A percentile compares a stretch with the other conserved stretches of the same genome.
Evolutionary conservation across 345 rosid species (phyloP).

Genomic region (Citrus unshiu): DNA sequence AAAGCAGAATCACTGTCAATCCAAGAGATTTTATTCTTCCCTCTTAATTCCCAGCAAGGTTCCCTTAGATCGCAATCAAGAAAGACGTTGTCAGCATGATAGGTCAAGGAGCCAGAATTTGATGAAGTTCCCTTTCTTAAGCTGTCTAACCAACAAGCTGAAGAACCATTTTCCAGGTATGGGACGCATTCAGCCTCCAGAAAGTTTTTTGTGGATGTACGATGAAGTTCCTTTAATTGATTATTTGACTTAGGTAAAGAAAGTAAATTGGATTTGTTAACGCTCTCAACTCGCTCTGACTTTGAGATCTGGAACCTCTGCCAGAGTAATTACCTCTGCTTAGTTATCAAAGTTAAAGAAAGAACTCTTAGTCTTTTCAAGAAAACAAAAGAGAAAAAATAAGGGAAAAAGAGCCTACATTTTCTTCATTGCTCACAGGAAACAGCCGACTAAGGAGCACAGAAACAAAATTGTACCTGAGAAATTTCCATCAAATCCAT

Average conservation of each 20-base stretch:
- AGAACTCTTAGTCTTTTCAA: not conserved
- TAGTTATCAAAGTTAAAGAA: slow-evolving; percentile 13
- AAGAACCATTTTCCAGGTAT: slow-evolving; percentile 23
- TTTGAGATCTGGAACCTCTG: slow-evolving; percentile 34
- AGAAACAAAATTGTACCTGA: slow-evolving; percentile 58
- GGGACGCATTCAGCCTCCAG: slow-evolving; percentile 29
- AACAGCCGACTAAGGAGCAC: slow-evolving; percentile 48
- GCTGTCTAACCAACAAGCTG: slow-evolving; percentile 31
- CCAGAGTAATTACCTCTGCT: slow-evolving; percentile 14
- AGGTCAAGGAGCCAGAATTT: slow-evolving; percentile 26
- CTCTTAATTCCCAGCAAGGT: slow-evolving; percentile 16
- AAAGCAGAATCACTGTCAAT: slow-evolving; percentile 18
- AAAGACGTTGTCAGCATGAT: slow-evolving; percentile 18
- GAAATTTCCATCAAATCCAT: slow-evolving; percentile 26
- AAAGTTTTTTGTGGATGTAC: slow-evolving; percentile 25
- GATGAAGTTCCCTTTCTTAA: slow-evolving; percentile 21
- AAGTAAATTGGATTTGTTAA: slow-evolving; percentile 22
- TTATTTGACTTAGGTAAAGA: slow-evolving; percentile 27
- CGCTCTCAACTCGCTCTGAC: slow-evolving; percentile 19
- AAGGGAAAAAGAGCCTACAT: slow-evolving; percentile 38
- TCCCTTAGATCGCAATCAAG: slow-evolving; percentile 30
- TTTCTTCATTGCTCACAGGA: slow-evolving; percentile 34
- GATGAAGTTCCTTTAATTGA: slow-evolving; percentile 19
- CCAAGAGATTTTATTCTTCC: slow-evolving; percentile 19
- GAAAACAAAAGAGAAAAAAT: not conserved